Base-by-base conservation (phyloP, 1,284 basidiomycete species). In the Trichosporon ovoides region DNA sequence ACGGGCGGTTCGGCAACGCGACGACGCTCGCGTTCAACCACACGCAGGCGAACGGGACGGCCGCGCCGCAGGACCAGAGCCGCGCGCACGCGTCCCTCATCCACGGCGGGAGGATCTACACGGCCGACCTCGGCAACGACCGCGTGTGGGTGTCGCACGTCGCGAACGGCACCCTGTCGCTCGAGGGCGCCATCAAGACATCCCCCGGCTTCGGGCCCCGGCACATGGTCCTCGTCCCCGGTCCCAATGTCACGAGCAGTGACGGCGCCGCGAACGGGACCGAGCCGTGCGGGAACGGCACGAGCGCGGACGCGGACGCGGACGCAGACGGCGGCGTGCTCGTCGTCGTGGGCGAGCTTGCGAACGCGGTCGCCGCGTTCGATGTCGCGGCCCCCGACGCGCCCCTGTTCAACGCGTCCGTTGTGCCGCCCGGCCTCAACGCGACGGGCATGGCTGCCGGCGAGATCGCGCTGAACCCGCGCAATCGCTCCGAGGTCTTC, bases 21-120 rank as follows among this genome's bases (percentile, higher is more conserved):
- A 16, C 28, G 14, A 48, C 43, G 24, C 43, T 48, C 22, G 22
- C 14, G 16, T 48, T 48, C 43, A 48, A 48, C 43, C 22, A 22
- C 14, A 48, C 43, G 24, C 28, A 48, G 7, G 22, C 24, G 3
- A 28, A 28, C 43, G 43, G 43, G 22, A 48, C 43, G n/a, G n/a
- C n/a, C 14, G 43, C 43, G 24, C 43, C 43, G 43, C 43, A 48
- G 43, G 43, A 48, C 43, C 43, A 48, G 43, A 3, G 4, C 14
- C 43, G 43, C 43, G 43, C 43, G 4, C 43, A 48, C 24, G 9
- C 14, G 22, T 48, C 43, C 14, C 43, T 48, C 22, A 22, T 48
- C 18, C 43, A 48, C 43, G 43, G 22, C 24, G 43, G 43, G 14
- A 28, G 28, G 43, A 48, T 48, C 43, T 48, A 48, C 43, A 48